Conservation (phyloP, 768 basidiomycete species). For the Polyporus arcularius region DNA sequence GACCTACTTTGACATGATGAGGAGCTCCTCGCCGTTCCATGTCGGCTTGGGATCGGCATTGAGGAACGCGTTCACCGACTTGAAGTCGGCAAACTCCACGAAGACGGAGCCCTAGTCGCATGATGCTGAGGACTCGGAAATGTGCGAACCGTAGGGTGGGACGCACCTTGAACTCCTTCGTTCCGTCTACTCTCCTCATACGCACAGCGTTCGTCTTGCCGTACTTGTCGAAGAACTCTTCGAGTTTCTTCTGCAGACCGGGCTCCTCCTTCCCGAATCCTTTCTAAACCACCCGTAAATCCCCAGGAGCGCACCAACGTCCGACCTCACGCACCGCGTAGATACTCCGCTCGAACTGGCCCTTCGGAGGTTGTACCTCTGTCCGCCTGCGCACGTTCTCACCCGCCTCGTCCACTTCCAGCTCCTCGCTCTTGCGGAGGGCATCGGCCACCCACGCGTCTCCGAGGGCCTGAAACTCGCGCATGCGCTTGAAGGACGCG, state of each 20-base stretch:
- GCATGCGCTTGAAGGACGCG: conserved; percentile 95
- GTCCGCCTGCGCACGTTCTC: conserved; percentile 73
- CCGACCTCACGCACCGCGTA: conserved; percentile 73
- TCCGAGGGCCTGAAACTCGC: conserved; percentile 62
- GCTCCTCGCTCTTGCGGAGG: conserved; percentile 51
- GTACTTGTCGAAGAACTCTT: conserved; percentile 78
- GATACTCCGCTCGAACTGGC: conserved; percentile 78
- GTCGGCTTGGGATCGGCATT: conserved; percentile 79
- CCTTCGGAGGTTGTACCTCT: conserved; percentile 77
- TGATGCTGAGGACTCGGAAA: background rate
- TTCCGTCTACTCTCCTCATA: conserved; percentile 78
- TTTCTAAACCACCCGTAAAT: conserved; percentile 56
- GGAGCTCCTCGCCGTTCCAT: conserved; percentile 74
- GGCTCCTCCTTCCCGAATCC: conserved; percentile 71
- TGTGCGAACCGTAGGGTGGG: background rate
- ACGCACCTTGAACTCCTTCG: conserved; percentile 85
- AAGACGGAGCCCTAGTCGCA: conserved; percentile 84
- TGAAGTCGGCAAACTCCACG: conserved; percentile 78
- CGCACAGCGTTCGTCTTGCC: conserved; percentile 81
- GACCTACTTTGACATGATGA: conserved; percentile 86
- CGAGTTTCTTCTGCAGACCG: conserved; percentile 71
- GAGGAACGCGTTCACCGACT: conserved; percentile 72
- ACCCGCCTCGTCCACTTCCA: conserved; percentile 76
- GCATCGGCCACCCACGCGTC: conserved; percentile 69
- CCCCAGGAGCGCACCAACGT: background rate